A percentile compares a stretch with the other conserved stretches of the same genome.
Conservation (phyloP, 345 rosid genomes). For the Adansonia digitata region DNA sequence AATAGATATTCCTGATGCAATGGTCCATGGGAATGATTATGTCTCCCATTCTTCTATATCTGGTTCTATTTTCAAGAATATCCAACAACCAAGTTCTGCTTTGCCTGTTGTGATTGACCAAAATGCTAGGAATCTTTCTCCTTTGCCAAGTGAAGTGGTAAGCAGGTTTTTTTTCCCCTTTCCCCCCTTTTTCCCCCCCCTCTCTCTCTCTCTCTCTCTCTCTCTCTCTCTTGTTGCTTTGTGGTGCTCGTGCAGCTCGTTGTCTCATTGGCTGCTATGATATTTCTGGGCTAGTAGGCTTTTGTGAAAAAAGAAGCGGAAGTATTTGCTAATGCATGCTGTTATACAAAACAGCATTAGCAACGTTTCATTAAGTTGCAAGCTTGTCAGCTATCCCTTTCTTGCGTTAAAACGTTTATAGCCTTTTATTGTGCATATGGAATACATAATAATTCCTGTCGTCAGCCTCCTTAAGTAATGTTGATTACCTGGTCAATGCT, state of each 20-base stretch:
- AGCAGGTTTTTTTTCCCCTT: not conserved
- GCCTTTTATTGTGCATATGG: not conserved
- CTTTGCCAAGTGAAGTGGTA: slow-evolving; percentile 30
- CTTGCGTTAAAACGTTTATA: not conserved
- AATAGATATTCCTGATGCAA: slow-evolving; percentile 19
- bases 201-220: too few species aligned
- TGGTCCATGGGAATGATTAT: slow-evolving; percentile 12
- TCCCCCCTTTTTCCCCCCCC: too few species aligned
- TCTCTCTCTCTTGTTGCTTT: not conserved
- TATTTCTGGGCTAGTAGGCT: not conserved
- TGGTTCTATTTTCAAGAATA: slow-evolving; percentile 19
- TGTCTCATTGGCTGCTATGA: slow-evolving; percentile 1
- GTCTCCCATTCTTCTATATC: slow-evolving; percentile 6
- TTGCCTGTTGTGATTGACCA: slow-evolving; percentile 12
- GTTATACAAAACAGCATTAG: not conserved
- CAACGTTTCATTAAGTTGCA: not conserved
- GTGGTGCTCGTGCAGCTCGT: not conserved
- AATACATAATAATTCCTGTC: not conserved
- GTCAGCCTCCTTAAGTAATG: not conserved
- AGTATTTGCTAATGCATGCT: not conserved
- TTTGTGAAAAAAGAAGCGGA: not conserved
- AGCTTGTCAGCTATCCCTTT: not conserved
- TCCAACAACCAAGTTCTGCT: slow-evolving; percentile 16
- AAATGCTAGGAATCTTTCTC: slow-evolving; percentile 22
- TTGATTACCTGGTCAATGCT: not conserved